Evolutionary conservation across 352 stramenopile genomes (phyloP).

Genomic region (Phytophthora nicotianae): DNA sequence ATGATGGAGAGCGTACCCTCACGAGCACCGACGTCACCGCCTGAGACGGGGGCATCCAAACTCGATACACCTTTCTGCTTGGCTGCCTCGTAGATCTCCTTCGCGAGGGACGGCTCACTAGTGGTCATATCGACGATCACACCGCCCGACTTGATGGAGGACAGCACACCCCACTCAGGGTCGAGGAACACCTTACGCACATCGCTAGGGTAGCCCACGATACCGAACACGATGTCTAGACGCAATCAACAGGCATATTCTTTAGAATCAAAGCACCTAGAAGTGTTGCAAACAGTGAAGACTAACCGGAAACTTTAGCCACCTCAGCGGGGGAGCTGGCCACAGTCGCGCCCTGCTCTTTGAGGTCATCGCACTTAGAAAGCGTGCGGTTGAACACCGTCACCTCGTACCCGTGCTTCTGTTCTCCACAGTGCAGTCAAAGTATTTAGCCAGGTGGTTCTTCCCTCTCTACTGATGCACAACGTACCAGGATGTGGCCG

Average conservation of each 20-base stretch:
- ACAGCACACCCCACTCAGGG: slow-evolving; percentile 63
- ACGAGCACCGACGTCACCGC: slow-evolving; percentile 86
- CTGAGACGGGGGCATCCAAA: slow-evolving; percentile 83
- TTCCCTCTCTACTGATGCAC: neutral
- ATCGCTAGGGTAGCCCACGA: slow-evolving; percentile 89
- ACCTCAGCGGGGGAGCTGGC: slow-evolving; percentile 79
- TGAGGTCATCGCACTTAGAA: slow-evolving; percentile 81
- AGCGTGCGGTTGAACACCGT: slow-evolving; percentile 89
- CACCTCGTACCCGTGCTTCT: slow-evolving; percentile 87
- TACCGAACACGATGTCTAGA: slow-evolving; percentile 89
- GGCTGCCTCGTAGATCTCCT: slow-evolving; percentile 84
- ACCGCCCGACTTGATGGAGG: slow-evolving; percentile 70
- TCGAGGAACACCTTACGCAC: slow-evolving; percentile 83
- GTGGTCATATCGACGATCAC: slow-evolving; percentile 93
- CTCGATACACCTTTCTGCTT: slow-evolving; percentile 75
- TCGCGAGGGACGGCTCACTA: slow-evolving; percentile 85
- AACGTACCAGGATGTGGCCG: slow-evolving; percentile 77
- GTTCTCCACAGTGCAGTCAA: slow-evolving; percentile 8
- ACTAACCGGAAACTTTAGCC: slow-evolving; percentile 67
- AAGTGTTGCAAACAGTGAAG: neutral
- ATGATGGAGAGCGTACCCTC: slow-evolving; percentile 91
- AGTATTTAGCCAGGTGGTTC: slow-evolving; percentile 1
- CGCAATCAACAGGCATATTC: neutral
- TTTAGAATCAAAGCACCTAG: neutral
- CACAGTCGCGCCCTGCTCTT: slow-evolving; percentile 76